These are phyloP conservation scores for Malania oleifera DNA, from an alignment of 164 flowering plant species.

Conservation along the genomic window DNA sequence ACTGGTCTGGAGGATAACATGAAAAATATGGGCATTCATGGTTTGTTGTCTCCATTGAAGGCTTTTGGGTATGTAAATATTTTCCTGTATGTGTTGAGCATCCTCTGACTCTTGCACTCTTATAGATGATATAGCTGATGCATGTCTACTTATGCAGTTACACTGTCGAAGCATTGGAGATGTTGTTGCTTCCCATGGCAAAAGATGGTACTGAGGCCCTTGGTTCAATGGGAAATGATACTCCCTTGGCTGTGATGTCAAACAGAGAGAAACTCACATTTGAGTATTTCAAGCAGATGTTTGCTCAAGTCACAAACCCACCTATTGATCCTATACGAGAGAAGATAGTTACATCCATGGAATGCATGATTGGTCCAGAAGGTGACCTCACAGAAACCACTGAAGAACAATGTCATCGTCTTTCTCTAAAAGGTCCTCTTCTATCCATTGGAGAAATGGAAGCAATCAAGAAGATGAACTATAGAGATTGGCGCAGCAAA, in stretches of 20 bases:
- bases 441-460: constrained; percentile 81
- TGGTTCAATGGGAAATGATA: constrained; percentile 99
- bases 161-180: constrained; percentile 89
- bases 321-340: constrained; percentile 99
- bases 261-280: constrained; percentile 87
- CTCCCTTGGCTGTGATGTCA: constrained; percentile 98
- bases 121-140: not conserved
- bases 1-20: constrained; percentile 51
- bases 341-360: constrained; percentile 97
- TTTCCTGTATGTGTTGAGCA: too few relatives aligned
- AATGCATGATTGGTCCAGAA: constrained; percentile 99
- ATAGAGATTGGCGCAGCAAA: constrained; percentile 91
- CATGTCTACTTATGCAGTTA: constrained; percentile 47
- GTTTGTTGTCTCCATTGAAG: constrained; percentile 84
- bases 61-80: constrained; percentile 75
- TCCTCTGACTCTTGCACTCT: not conserved
- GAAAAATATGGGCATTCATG: constrained; percentile 85
- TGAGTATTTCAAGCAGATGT: constrained; percentile 99
- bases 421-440: constrained; percentile 89
- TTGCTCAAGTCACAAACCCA: constrained; percentile 99
- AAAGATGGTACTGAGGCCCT: constrained; percentile 97
- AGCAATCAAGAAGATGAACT: constrained; percentile 87
- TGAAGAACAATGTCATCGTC: constrained; percentile 91
- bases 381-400: constrained; percentile 96
- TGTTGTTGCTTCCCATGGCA: constrained; percentile 97